phyloP scores from a whole-genome alignment of 768 basidiomycete genomes.

The Macrocybe gigantea region DNA sequence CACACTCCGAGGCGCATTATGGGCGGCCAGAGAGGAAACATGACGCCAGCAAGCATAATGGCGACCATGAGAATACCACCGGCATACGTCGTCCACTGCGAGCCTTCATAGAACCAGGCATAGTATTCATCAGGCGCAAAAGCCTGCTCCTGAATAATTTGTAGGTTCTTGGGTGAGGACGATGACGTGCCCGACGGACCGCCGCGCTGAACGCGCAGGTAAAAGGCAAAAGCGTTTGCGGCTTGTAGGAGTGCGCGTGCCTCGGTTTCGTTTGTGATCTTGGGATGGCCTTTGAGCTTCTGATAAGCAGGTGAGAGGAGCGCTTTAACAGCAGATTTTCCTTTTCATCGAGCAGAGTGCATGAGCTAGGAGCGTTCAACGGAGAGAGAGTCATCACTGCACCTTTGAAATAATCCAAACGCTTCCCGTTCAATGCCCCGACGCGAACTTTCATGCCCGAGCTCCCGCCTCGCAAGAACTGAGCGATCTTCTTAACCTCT shows the following conservation, averaged over 20 bases:
- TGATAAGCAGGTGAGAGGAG: slow-evolving; percentile 88
- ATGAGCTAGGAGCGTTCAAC: neutral
- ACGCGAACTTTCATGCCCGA: slow-evolving; percentile 85
- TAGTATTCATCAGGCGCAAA: slow-evolving; percentile 83
- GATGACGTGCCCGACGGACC: slow-evolving; percentile 56
- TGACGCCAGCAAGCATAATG: slow-evolving; percentile 92
- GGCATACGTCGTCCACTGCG: slow-evolving; percentile 89
- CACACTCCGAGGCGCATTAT: slow-evolving; percentile 90
- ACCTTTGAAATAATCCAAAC: slow-evolving; percentile 99
- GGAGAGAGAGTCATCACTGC: slow-evolving; percentile 11
- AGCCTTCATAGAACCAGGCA: slow-evolving; percentile 96
- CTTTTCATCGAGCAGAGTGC: slow-evolving; percentile 31
- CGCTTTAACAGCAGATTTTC: slow-evolving; percentile 90
- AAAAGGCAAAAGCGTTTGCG: slow-evolving; percentile 83
- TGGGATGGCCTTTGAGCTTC: slow-evolving; percentile 77
- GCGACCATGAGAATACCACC: slow-evolving; percentile 89
- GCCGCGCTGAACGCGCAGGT: slow-evolving; percentile 85
- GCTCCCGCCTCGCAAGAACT: slow-evolving; percentile 82
- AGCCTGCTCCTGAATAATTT: slow-evolving; percentile 74
- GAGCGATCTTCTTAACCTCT: slow-evolving; percentile 75
- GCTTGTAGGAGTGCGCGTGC: slow-evolving; percentile 62
- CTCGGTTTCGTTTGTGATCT: slow-evolving; percentile 69
- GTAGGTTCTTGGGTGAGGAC: slow-evolving; percentile 73
- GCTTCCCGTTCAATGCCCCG: slow-evolving; percentile 90
- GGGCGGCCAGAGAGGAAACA: slow-evolving; percentile 99